Evolutionary conservation across 2,329 filamentous ascomycete species (phyloP), one percentile per base, ranked within the genome.

Genomic region (Aotearoamyces nothofagi): DNA sequence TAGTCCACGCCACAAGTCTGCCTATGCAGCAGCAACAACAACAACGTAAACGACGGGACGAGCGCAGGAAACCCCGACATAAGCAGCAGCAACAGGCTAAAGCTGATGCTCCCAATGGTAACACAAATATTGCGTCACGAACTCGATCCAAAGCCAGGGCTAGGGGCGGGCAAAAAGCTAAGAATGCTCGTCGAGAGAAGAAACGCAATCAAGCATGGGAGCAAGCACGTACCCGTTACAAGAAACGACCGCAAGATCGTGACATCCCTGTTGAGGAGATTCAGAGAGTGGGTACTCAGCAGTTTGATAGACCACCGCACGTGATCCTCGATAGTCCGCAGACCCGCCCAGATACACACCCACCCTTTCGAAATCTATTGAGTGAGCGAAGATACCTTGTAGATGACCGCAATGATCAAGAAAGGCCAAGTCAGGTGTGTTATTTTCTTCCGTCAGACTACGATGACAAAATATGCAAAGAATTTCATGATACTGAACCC

Each of bases 201-300:
- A 44, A 45, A 27, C 41, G 49, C 13, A 50, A 51, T 29, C 45
- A 45, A 30, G 45, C 49, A n/a, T 51, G 42, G 40, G 36, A 50
- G n/a, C 38, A 49, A 17, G 49, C 49, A 13, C 13, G 45, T 5
- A 37, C 34, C 16, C 38, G 48, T 27, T 40, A 35, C 26, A 37
- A 44, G 14, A n/a, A 25, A 19, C 16, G 11, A 17, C 14, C 27
- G 2, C 22, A 14, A 16, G 13, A 22, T 11, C 10, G 9, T 22
- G 17, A 4, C 12, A 13, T 8, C 14, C 23, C 22, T 14, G 8
- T 5, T 13, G 9, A 26, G 11, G 20, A 30, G 12, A 13, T 17
- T 12, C 17, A 7, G 7, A 20, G 8, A 8, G n/a, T 7, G 8
- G n/a, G n/a, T n/a, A 20, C n/a, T n/a, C 19, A 20, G n/a, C 19